Conservation (phyloP, 2,329 filamentous ascomycete genomes). For the Phoma sp. region DNA sequence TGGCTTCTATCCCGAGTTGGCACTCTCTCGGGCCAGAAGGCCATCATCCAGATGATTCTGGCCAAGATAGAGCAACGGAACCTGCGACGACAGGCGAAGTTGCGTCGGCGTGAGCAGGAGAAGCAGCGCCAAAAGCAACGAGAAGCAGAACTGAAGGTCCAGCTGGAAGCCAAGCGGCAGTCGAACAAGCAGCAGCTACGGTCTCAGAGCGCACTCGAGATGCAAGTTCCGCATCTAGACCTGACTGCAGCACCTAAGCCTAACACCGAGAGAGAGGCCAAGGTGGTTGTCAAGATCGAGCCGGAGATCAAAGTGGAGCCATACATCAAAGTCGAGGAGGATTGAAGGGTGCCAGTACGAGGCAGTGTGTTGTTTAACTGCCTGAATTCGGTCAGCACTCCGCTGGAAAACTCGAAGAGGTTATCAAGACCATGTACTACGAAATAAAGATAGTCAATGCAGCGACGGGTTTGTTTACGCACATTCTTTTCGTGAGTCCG, state of each 20-base stretch:
- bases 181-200: neutral
- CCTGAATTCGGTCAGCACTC: neutral
- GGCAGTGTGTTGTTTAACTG: too few relatives aligned
- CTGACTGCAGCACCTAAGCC: neutral
- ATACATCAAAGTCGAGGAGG: neutral
- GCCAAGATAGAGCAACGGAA: neutral
- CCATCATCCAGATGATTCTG: neutral
- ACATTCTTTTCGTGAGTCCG: too few relatives aligned
- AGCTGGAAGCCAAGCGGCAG: neutral
- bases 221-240: neutral
- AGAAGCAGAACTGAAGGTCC: too few relatives aligned
- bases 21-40: neutral
- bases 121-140: neutral
- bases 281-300: neutral
- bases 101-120: neutral
- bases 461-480: too few relatives aligned
- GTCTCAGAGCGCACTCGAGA: neutral
- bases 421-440: neutral
- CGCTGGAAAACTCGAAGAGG: neutral
- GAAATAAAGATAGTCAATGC: too few relatives aligned
- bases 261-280: too few relatives aligned
- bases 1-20: neutral
- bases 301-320: neutral
- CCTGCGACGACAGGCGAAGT: neutral
- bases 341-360: neutral